Evolutionary conservation across 225 moss, liverwort and hornwort species (phyloP).

Genomic region (Antitrichia curtipendula): DNA sequence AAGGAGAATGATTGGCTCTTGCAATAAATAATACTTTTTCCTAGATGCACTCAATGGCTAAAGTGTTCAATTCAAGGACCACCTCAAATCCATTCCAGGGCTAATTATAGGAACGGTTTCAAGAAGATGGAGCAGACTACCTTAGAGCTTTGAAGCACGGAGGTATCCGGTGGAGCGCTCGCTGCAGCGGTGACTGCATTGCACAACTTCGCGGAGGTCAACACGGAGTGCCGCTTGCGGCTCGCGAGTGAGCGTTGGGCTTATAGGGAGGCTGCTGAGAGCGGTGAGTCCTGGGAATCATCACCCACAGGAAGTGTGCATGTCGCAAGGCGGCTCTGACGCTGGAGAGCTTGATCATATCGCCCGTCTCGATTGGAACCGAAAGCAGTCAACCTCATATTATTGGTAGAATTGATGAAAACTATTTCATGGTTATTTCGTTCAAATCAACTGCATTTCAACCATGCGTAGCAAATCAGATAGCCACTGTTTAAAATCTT

Average conservation of each 20-base stretch:
- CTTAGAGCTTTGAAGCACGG: conserved; percentile 63
- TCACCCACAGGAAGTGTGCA: conserved; percentile 52
- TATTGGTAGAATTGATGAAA: not conserved
- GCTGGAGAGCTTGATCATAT: conserved; percentile 72
- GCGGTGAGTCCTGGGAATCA: conserved; percentile 60
- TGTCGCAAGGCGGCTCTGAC: conserved; percentile 83
- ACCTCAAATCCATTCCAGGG: no score
- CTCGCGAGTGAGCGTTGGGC: conserved; percentile 96
- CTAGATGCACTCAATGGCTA: no score
- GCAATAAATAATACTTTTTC: no score
- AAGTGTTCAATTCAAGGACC: no score
- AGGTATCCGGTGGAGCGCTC: conserved; percentile 48
- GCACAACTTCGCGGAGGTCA: conserved; percentile 95
- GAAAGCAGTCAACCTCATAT: not conserved
- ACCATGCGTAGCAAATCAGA: not conserved
- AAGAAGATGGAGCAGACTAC: no score
- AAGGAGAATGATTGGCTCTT: no score
- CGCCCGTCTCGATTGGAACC: not conserved
- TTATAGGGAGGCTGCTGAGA: conserved; percentile 49
- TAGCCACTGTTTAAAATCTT: not conserved
- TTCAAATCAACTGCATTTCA: conserved; percentile 71
- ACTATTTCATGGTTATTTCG: conserved; percentile 67
- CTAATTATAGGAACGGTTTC: no score
- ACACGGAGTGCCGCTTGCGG: conserved; percentile 82
- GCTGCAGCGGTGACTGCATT: conserved; percentile 91